Percentiles rank a stretch among this genome's conserved stretches.
Evolutionary conservation across 2,329 filamentous ascomycete species (phyloP).

Genomic region (Fusarium vanettenii): DNA sequence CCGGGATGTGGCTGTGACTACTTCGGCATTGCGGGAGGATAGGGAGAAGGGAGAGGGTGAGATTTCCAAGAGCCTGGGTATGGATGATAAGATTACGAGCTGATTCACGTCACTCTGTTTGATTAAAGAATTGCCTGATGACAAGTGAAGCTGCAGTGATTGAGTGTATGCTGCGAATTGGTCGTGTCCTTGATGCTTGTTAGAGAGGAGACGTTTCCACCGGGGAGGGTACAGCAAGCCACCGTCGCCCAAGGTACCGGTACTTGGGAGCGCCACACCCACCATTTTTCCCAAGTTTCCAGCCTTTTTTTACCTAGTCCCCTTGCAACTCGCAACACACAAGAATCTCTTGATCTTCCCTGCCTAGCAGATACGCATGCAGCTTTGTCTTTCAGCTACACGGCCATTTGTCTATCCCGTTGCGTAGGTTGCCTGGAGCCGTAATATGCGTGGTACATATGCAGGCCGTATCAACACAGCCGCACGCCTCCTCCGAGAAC

Average conservation of each 20-base stretch:
- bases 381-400: conserved; percentile 15
- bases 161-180: conserved; percentile 19
- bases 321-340: conserved; percentile 7
- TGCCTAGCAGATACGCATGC: background rate
- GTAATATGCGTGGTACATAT: conserved; percentile 22
- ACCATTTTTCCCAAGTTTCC: conserved; percentile 18
- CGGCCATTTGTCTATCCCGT: background rate
- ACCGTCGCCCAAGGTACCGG: conserved; percentile 32
- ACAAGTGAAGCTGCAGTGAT: background rate
- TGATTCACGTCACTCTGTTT: background rate
- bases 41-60: background rate
- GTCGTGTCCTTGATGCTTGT: background rate
- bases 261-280: conserved; percentile 39
- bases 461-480: conserved; percentile 34
- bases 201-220: conserved; percentile 3
- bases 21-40: background rate
- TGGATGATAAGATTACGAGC: background rate
- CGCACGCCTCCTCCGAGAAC: conserved; percentile 38
- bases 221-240: conserved; percentile 22
- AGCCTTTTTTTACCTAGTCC: background rate
- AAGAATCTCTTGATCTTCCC: conserved; percentile 5
- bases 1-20: conserved; percentile 12
- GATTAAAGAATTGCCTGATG: background rate
- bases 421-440: conserved; percentile 6
- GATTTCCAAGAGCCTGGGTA: background rate